Evolutionary conservation across 495 filamentous ascomycete genomes (phyloP), one percentile per base, ranked within the genome.

Genomic region (Pseudomonodictys pantanalensis): DNA sequence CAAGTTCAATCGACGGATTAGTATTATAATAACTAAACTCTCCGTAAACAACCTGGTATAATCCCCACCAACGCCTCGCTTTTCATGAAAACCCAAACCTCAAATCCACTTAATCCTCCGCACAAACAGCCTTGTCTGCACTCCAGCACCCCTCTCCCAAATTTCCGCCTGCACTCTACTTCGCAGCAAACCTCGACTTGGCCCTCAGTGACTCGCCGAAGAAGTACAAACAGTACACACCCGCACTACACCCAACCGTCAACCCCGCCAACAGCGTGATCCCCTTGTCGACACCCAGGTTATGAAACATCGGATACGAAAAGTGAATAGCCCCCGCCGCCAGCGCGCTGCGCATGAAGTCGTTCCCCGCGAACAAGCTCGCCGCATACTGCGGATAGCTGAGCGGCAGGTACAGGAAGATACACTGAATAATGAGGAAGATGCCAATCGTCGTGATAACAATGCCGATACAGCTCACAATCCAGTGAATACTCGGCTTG

Each of bases 331-430:
- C 77, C 0, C 78, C 83, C 52, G 78, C 82, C 7, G 85, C 83
- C 11, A 87, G 71, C 0, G 76, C 72, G 35, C 72, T 76, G 45
- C 82, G 73, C 52, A 79, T 76, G 68, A 83, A 79, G 67, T 85
- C 82, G 71, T 86, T 87, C 8, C 78, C 79, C 1, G 84, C 83
- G 58, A 87, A 85, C 53, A 86, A 64, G 44, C 70, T 75, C 1
- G 85, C 83, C 6, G 83, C 81, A 60, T 87, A 86, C 62, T 79
- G 76, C 18, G 83, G 83, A 64, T 87, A 87, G 1, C 73, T 75
- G 1, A 86, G 60, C 0, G 83, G 81, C 20, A 88, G 74, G 68
- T 86, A 86, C 18, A 86, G 67, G 69, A 88, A 86, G 52, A 87
- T 74, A 71, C 81, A 84, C 69, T 86, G 83, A 72, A 85, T 79